phyloP scores from a whole-genome alignment of 164 flowering plant species.

The Kalanchoe fedtschenkoi region DNA sequence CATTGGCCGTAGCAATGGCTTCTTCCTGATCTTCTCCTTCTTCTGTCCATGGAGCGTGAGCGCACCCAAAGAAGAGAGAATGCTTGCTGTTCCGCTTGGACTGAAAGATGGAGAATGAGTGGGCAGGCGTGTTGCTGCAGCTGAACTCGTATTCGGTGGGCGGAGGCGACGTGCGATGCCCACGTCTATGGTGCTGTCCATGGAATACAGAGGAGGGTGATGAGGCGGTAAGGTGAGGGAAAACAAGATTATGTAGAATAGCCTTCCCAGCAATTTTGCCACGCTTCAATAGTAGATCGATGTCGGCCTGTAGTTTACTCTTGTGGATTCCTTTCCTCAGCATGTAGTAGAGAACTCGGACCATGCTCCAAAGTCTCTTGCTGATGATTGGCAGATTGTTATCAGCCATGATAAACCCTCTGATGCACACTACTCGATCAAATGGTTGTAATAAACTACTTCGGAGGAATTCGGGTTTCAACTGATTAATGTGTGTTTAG shows the following conservation, averaged over 20 bases:
- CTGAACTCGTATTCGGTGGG: slow-evolving; percentile 48
- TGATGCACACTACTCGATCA: background rate
- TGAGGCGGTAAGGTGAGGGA: slow-evolving; percentile 22
- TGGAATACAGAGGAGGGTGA: slow-evolving; percentile 1
- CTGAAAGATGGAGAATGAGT: slow-evolving; percentile 10
- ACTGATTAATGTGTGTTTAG: too few species aligned
- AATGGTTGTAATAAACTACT: background rate
- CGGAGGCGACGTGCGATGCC: slow-evolving; percentile 8
- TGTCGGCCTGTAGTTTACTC: slow-evolving; percentile 28
- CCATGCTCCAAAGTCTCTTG: slow-evolving; percentile 37
- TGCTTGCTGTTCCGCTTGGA: slow-evolving; percentile 11
- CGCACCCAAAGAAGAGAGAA: slow-evolving; percentile 21
- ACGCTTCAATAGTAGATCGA: slow-evolving; percentile 38
- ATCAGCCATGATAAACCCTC: slow-evolving; percentile 26
- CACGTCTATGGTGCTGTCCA: background rate
- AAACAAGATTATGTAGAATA: slow-evolving; percentile 27
- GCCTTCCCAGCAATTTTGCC: slow-evolving; percentile 41
- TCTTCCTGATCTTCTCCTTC: slow-evolving; percentile 23
- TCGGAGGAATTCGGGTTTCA: too few species aligned
- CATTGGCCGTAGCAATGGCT: slow-evolving; percentile 12
- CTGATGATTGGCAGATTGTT: slow-evolving; percentile 19
- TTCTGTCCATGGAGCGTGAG: slow-evolving; percentile 19
- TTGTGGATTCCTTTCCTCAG: slow-evolving; percentile 34
- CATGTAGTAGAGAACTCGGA: slow-evolving; percentile 33
- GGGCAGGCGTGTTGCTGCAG: slow-evolving; percentile 48